Base-by-base conservation (phyloP, 2,329 filamentous ascomycete genomes). In the Cercospora brassicicola region DNA sequence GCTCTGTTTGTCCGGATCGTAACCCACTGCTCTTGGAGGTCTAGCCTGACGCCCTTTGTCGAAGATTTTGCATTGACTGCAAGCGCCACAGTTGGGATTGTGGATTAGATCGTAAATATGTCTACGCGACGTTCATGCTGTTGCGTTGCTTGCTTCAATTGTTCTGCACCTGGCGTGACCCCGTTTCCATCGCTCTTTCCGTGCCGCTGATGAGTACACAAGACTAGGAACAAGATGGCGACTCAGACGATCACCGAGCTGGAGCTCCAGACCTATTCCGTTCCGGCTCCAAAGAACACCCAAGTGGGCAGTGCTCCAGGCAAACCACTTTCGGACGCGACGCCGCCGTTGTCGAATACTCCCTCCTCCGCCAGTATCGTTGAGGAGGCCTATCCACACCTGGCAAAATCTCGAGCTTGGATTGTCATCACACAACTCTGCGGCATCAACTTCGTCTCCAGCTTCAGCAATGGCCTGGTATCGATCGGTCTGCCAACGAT, bases 401-500 rank as follows among this genome's bases (percentile, higher is more conserved):
- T 73, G n/a, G 64, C 69, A 7, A 68, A 53, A 28, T 48, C 63
- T 15, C 69, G 68, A 55, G 62, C 72, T 2, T 67, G 68, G 7
- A 68, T 72, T 45, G 67, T 71, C 30, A 68, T 72, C 51, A 56
- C 61, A 20, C 70, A 71, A 62, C 69, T 74, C 31, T 62, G 68
- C 55, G 69, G 67, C 67, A 66, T 70, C 15, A 68, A 70, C 36
- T 68, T 74, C 28, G 62, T 75, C 36, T 70, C 68, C 23, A 70
- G 67, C 36, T 73, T 71, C 30, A 64, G 70, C 45, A 73, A 71
- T 61, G 73, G 73, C 26, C 56, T 73, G 57, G 67, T 72, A 15
- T 67, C 65, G 3, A 68, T 74, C 18, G 72, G 67, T 8, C 51
- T 74, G 8, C 71, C 74, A 15, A 57, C 68, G 11, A 74, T 75